phyloP scores from a whole-genome alignment of 2,329 filamentous ascomycete species.

The Myriosclerotinia scirpicola region DNA sequence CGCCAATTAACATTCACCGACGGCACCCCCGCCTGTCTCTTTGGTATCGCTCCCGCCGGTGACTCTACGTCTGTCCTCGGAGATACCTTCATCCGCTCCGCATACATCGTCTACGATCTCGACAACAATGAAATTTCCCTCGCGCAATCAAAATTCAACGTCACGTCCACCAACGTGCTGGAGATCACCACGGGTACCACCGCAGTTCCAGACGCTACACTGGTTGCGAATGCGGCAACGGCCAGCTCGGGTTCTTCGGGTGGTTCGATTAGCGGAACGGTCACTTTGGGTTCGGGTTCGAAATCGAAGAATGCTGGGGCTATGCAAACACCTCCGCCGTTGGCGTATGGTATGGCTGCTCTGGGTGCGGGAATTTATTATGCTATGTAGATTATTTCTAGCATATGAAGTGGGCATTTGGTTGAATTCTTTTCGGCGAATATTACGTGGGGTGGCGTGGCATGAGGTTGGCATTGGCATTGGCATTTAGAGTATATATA shows the following conservation, averaged over 20 bases:
- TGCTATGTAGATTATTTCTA: slow-evolving; percentile 22
- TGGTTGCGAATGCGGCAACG: slow-evolving; percentile 50
- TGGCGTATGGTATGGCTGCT: slow-evolving; percentile 31
- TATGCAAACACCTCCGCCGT: slow-evolving; percentile 25
- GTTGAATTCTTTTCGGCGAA: background rate
- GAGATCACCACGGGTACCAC: slow-evolving; percentile 55
- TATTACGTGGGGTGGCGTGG: background rate
- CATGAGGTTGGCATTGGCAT: background rate
- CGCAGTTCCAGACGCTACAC: slow-evolving; percentile 55
- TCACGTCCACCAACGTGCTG: slow-evolving; percentile 50
- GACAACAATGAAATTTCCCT: slow-evolving; percentile 70
- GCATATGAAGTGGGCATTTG: slow-evolving; percentile 14
- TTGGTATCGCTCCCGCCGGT: slow-evolving; percentile 63
- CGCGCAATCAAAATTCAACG: slow-evolving; percentile 65
- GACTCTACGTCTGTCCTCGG: slow-evolving; percentile 62
- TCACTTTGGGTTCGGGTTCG: slow-evolving; percentile 25
- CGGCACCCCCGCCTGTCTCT: slow-evolving; percentile 59
- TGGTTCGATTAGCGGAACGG: slow-evolving; percentile 26
- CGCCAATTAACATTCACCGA: slow-evolving; percentile 52
- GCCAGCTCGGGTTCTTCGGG: slow-evolving; percentile 44
- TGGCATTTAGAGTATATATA: background rate
- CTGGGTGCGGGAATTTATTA: slow-evolving; percentile 34
- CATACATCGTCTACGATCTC: slow-evolving; percentile 75
- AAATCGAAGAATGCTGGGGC: slow-evolving; percentile 27
- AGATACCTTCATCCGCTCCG: slow-evolving; percentile 72